Conservation (phyloP, 352 stramenopile species). For the Aphanomyces astaci region DNA sequence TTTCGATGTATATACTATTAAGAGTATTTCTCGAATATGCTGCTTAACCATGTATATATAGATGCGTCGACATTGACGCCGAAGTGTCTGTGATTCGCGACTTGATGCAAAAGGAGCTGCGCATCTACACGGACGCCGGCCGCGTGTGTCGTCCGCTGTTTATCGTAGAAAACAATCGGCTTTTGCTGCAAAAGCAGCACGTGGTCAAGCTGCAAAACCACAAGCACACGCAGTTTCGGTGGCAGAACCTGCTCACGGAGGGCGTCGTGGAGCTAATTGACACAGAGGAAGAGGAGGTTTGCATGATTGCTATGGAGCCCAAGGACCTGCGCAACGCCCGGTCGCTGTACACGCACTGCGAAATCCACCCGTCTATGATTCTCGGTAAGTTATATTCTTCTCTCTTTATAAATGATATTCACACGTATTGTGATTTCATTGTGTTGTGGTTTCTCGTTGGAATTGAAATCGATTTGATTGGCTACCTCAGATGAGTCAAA, state of each 20-base stretch:
- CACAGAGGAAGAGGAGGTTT: constrained; percentile 99
- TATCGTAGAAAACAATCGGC: constrained; percentile 95
- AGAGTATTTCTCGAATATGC: too few relatives aligned
- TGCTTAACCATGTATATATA: neutral
- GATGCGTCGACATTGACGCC: constrained; percentile 95
- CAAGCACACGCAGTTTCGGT: constrained; percentile 83
- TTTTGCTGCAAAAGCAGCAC: constrained; percentile 96
- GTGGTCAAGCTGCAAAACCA: constrained; percentile 93
- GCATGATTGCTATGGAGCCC: constrained; percentile 99
- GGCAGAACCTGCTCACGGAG: constrained; percentile 86
- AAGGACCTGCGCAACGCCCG: constrained; percentile 85
- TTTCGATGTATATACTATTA: too few relatives aligned
- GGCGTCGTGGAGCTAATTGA: constrained; percentile 98
- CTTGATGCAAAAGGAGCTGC: constrained; percentile 96
- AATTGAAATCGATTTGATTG: too few relatives aligned
- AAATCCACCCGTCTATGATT: constrained; percentile 99
- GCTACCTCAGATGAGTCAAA: too few relatives aligned
- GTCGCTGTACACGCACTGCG: constrained; percentile 98
- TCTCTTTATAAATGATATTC: too few relatives aligned
- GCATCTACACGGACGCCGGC: constrained; percentile 99
- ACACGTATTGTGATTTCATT: too few relatives aligned
- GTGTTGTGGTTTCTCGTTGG: too few relatives aligned
- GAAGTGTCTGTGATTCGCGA: constrained; percentile 98
- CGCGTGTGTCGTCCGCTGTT: constrained; percentile 98
- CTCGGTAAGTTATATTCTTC: constrained; percentile 92